Conservation (phyloP, 2,329 filamentous ascomycete species). For the Aspergillus sp. region DNA sequence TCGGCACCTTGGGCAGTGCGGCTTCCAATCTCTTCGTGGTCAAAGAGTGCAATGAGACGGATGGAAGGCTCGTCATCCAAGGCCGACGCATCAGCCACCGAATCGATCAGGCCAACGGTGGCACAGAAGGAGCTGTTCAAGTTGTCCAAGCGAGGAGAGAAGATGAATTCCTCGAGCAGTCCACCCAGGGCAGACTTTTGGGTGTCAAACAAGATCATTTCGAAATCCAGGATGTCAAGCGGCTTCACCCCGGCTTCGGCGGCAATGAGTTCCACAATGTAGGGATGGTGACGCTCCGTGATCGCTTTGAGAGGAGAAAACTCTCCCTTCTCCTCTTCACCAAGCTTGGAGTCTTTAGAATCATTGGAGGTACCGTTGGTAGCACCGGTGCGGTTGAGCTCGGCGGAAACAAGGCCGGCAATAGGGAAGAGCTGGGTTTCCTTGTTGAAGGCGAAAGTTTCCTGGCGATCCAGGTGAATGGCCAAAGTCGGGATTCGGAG, state of each 20-base stretch:
- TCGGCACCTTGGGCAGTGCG: conserved; percentile 89
- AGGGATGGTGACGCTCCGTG: conserved; percentile 82
- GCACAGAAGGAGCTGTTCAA: conserved; percentile 95
- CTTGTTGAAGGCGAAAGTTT: conserved; percentile 92
- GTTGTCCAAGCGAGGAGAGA: conserved; percentile 93
- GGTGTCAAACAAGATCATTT: conserved; percentile 94
- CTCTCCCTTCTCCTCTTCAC: conserved; percentile 45
- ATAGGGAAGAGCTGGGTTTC: conserved; percentile 96
- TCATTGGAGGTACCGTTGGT: conserved; percentile 35
- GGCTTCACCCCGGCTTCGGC: conserved; percentile 70
- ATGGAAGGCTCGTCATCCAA: conserved; percentile 78
- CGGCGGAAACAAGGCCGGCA: conserved; percentile 78
- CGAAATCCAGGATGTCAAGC: conserved; percentile 82
- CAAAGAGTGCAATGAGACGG: conserved; percentile 90
- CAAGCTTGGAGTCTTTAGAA: conserved; percentile 16
- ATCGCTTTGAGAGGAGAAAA: conserved; percentile 77
- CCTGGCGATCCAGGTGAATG: conserved; percentile 85
- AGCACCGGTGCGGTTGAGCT: conserved; percentile 73
- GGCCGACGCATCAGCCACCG: conserved; percentile 61
- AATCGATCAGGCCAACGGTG: conserved; percentile 79
- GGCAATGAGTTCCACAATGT: conserved; percentile 81
- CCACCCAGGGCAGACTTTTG: conserved; percentile 88
- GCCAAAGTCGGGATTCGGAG: conserved; percentile 90
- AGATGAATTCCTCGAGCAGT: conserved; percentile 90
- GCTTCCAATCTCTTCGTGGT: conserved; percentile 96